Conservation (phyloP, 768 basidiomycete genomes). For the Lactarius quietus region DNA sequence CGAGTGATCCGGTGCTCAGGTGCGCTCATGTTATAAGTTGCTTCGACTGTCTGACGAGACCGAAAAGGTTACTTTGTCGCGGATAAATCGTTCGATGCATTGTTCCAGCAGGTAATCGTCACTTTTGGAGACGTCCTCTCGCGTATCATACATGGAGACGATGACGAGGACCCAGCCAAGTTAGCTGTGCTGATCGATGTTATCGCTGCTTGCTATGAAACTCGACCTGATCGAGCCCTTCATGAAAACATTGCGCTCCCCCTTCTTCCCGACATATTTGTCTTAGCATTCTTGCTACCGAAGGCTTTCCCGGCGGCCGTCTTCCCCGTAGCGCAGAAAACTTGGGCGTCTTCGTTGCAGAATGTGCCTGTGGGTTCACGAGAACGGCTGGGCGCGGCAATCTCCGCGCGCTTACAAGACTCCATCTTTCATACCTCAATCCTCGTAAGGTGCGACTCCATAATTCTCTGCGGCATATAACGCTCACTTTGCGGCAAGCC, state of each 20-base stretch:
- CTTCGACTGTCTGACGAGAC: conserved; percentile 14
- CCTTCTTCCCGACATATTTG: conserved; percentile 44
- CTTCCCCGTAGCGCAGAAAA: conserved; percentile 26
- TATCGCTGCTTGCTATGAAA: conserved; percentile 18
- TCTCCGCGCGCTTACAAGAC: conserved; percentile 43
- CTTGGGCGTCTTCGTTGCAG: conserved; percentile 36
- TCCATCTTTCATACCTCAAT: conserved; percentile 40
- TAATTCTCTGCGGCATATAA: neutral
- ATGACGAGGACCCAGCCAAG: neutral
- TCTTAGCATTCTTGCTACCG: conserved; percentile 49
- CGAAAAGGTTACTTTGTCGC: conserved; percentile 33
- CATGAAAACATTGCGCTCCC: conserved; percentile 12
- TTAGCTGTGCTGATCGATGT: conserved; percentile 15
- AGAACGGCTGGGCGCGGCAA: conserved; percentile 32
- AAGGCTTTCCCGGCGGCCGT: conserved; percentile 26
- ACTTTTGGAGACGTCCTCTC: conserved; percentile 23
- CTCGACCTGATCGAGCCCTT: neutral
- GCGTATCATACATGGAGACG: conserved; percentile 16
- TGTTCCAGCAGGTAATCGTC: conserved; percentile 28
- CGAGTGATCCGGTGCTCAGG: conserved; percentile 43
- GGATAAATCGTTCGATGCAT: conserved; percentile 33
- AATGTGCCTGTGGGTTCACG: conserved; percentile 28
- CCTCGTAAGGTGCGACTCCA: conserved; percentile 33
- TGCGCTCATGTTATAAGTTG: conserved; percentile 26
- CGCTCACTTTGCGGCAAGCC: conserved; percentile 24